Evolutionary conservation across 1,284 basidiomycete species (phyloP).

Genomic region (Trichosporon coremiiforme): DNA sequence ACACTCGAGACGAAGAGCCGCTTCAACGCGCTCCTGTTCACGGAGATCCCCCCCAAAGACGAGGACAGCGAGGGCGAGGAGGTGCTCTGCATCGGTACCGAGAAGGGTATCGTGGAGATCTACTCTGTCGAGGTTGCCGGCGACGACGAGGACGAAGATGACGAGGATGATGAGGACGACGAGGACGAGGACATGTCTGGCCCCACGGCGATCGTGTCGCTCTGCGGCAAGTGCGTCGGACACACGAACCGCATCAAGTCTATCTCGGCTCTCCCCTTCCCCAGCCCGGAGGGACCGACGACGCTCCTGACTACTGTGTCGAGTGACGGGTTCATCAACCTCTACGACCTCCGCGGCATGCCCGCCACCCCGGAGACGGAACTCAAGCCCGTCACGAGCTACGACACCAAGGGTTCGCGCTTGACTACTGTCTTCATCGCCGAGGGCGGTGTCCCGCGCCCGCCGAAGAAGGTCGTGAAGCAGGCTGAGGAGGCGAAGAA

Average conservation of each 20-base stretch:
- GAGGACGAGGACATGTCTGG: conserved; percentile 35
- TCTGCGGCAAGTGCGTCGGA: conserved; percentile 29
- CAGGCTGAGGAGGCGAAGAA: conserved; percentile 54
- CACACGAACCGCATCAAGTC: conserved; percentile 56
- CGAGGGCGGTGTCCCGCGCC: conserved; percentile 57
- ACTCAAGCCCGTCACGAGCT: conserved; percentile 63
- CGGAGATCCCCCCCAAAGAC: conserved; percentile 57
- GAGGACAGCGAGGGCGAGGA: conserved; percentile 50
- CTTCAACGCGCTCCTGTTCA: conserved; percentile 77
- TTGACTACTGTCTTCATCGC: conserved; percentile 77
- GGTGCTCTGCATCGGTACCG: conserved; percentile 75
- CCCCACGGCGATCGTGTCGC: conserved; percentile 54
- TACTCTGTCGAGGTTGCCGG: conserved; percentile 60
- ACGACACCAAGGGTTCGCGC: conserved; percentile 80
- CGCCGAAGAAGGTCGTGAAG: conserved; percentile 29
- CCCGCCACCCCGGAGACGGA: conserved; percentile 28
- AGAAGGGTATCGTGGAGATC: conserved; percentile 78
- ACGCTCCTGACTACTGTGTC: conserved; percentile 73
- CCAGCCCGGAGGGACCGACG: conserved; percentile 54
- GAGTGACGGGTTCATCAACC: conserved; percentile 77
- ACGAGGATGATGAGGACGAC: conserved; percentile 35
- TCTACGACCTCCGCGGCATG: conserved; percentile 70
- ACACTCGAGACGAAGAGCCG: conserved; percentile 73
- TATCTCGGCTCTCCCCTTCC: conserved; percentile 46
- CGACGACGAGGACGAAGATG: conserved; percentile 37